These are phyloP conservation scores for Panicum miliaceum DNA, from an alignment of 176 grass and related monocot species.

Conservation along the genomic window DNA sequence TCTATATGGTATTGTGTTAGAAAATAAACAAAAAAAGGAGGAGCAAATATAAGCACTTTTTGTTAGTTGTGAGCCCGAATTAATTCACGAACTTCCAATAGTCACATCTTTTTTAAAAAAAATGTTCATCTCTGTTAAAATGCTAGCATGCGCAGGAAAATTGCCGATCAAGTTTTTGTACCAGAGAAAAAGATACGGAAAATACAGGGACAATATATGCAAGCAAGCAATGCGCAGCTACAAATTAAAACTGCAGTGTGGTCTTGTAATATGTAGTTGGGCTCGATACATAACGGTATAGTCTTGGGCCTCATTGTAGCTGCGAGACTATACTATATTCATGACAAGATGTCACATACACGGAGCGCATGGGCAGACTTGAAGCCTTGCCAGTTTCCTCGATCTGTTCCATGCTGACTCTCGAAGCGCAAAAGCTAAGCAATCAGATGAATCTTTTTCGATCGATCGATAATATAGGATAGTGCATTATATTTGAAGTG, in stretches of 20 bases:
- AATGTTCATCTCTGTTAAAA: too few relatives aligned
- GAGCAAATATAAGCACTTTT: too few relatives aligned
- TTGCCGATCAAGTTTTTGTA: background rate
- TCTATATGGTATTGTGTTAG: too few relatives aligned
- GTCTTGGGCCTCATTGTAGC: background rate
- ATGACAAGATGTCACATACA: background rate
- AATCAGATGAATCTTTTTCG: background rate
- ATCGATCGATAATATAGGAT: background rate
- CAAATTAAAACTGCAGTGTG: background rate
- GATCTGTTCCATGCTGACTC: slow-evolving; percentile 1
- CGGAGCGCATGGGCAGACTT: background rate
- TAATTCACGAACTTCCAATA: too few relatives aligned
- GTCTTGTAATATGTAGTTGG: background rate
- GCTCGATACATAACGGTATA: background rate
- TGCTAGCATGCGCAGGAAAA: background rate
- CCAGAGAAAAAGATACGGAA: background rate
- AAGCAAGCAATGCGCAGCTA: background rate
- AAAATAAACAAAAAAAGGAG: too few relatives aligned
- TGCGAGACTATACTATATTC: background rate
- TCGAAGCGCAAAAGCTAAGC: background rate
- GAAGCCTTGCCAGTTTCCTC: too few relatives aligned
- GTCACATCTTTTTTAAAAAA: too few relatives aligned
- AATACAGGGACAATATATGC: background rate
- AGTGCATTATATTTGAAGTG: background rate
- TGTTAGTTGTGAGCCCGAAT: too few relatives aligned